Base-by-base conservation (phyloP, 257 asterid species). In the Parsonsia alboflavescens region DNA sequence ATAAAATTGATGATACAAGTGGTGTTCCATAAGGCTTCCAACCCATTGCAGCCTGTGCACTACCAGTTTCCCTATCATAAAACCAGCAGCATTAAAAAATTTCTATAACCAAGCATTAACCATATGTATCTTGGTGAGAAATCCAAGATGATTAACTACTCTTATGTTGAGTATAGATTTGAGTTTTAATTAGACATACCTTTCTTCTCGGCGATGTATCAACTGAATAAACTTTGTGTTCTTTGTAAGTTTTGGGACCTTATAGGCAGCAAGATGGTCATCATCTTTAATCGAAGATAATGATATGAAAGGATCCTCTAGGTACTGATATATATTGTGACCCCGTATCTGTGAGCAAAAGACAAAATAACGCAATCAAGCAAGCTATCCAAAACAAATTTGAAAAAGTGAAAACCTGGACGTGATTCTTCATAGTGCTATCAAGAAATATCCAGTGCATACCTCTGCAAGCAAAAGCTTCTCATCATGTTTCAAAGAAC, bases 21-120 rank as follows among this genome's bases (percentile, higher is more conserved):
- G 99, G 99, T 46, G 98, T 90, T 77, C 99, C 99, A 77, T 91
- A 92, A 49, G 99, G 93, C 88, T 92, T 95, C 98, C 98, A 90
- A 68, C 97, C 93, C 67, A 82, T 61, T 77, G 81, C 70, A 80
- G 88, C 90, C 86, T 89, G 98, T 79, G 90, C 78, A 77, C 84
- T 83, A 66, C 96, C 90, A 74, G 89, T 71, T 80, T 89, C 93
- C 88, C 99, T 95, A 72, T 67, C 79, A 68, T 44, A 76, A 71
- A 73, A 65, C 78, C 30, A 81, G 76, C 50, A 69, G 76, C 62
- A 64, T 75, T 76, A 69, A 33, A 74, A 26, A 76, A 28, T 12
- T 28, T 33, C 45, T 77, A 7, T n/a, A 59, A 58, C 61, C 73
- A 66, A 71, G 10, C 42, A 63, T 54, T 67, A 39, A 39, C 22